A percentile compares a stretch with the other conserved stretches of the same genome.
These are phyloP conservation scores for Russula vinacea DNA, from an alignment of 768 basidiomycete genomes.

Conservation along the genomic window DNA sequence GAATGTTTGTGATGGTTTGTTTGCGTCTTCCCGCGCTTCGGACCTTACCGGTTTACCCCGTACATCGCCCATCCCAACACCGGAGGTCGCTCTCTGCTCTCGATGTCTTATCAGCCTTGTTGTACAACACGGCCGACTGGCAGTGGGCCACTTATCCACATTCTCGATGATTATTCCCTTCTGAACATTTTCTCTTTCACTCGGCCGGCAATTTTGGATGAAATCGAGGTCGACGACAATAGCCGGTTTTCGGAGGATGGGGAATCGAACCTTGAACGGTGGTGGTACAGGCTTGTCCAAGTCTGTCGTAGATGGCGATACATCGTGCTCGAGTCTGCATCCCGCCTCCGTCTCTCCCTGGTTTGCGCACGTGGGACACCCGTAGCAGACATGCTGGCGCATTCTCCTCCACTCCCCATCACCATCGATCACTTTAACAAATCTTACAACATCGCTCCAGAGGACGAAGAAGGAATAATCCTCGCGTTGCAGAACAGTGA, in stretches of 20 bases:
- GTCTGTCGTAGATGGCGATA: neutral
- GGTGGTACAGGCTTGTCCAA: neutral
- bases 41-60: too few species aligned
- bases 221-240: neutral
- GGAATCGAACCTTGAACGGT: neutral
- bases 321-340: neutral
- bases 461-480: neutral
- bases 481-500: neutral
- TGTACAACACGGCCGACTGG: too few species aligned
- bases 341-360: neutral
- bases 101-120: too few species aligned
- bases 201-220: neutral
- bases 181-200: neutral
- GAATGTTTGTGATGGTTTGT: too few species aligned
- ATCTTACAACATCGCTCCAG: neutral
- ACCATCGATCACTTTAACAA: neutral
- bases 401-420: neutral
- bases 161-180: neutral
- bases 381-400: neutral
- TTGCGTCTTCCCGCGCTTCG: too few species aligned
- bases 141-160: neutral
- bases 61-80: too few species aligned
- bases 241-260: neutral
- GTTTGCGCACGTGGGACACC: neutral
- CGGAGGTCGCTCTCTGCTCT: neutral